Conservation (phyloP, 2,329 filamentous ascomycete genomes). For the Fusarium falciforme region DNA sequence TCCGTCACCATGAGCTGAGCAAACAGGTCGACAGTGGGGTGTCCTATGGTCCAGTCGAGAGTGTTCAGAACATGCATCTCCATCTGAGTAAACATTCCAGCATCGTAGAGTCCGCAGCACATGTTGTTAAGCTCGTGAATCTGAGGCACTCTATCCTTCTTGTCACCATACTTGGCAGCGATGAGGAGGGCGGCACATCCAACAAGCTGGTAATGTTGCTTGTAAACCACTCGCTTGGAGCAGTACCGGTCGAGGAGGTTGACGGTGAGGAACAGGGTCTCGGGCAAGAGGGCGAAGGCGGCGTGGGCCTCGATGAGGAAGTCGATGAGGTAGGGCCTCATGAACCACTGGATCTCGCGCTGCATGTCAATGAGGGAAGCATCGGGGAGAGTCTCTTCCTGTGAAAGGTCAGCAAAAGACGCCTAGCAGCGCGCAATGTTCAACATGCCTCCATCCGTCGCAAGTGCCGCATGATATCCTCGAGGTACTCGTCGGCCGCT, state of each 20-base stretch:
- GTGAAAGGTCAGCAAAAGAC: constrained; percentile 40
- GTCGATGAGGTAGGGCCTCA: constrained; percentile 97
- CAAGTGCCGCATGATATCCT: constrained; percentile 95
- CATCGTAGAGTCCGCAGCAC: constrained; percentile 98
- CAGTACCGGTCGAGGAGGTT: constrained; percentile 98
- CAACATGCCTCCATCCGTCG: constrained; percentile 85
- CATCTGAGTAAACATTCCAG: constrained; percentile 99
- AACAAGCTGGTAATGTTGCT: constrained; percentile 98
- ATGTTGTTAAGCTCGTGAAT: constrained; percentile 98
- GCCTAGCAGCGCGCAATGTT: neutral
- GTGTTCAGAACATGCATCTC: constrained; percentile 99
- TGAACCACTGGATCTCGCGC: constrained; percentile 99
- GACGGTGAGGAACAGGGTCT: constrained; percentile 95
- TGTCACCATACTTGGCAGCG: constrained; percentile 97
- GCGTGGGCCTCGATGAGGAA: constrained; percentile 98
- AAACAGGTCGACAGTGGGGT: constrained; percentile 96
- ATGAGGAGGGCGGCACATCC: constrained; percentile 96
- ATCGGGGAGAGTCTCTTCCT: constrained; percentile 90
- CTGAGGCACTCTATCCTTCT: constrained; percentile 98
- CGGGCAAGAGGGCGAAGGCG: constrained; percentile 91
- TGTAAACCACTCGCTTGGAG: constrained; percentile 97
- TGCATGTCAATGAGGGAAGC: constrained; percentile 99
- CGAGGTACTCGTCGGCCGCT: constrained; percentile 90
- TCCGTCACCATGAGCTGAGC: constrained; percentile 88
- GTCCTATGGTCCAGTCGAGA: constrained; percentile 93